Evolutionary conservation across 257 asterid species (phyloP).

Genomic region (Ballota nigra): DNA sequence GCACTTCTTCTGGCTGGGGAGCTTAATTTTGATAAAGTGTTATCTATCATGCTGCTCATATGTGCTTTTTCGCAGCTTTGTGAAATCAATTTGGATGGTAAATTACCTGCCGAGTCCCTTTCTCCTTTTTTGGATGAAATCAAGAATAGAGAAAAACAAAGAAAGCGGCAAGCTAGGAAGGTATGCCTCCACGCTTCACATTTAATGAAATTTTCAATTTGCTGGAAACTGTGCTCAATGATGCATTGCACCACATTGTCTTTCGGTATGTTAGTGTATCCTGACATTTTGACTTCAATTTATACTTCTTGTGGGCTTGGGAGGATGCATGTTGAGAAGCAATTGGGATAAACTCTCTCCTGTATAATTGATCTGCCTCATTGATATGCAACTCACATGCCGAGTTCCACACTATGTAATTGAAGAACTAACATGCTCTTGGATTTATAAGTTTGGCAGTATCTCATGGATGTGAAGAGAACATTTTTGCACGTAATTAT

Average conservation of each 20-base stretch:
- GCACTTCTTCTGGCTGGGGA: background rate
- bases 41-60: background rate
- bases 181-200: slow-evolving; percentile 36
- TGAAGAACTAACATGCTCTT: background rate
- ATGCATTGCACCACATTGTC: slow-evolving; percentile 1
- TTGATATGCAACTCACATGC: background rate
- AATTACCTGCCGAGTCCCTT: slow-evolving; percentile 71
- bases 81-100: slow-evolving; percentile 68
- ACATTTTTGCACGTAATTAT: background rate
- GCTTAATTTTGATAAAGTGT: slow-evolving; percentile 13
- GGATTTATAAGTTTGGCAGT: background rate
- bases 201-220: background rate
- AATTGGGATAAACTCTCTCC: background rate
- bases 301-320: background rate
- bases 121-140: slow-evolving; percentile 91
- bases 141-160: slow-evolving; percentile 84
- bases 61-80: slow-evolving; percentile 58
- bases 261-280: slow-evolving; percentile 2
- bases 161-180: slow-evolving; percentile 77
- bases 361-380: background rate
- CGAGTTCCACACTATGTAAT: background rate
- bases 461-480: background rate
- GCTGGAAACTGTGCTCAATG: slow-evolving; percentile 11
- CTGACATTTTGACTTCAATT: background rate
- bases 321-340: slow-evolving; percentile 4